phyloP scores from a whole-genome alignment of 305 asterid genomes.

The Caryopteris hybrid region DNA sequence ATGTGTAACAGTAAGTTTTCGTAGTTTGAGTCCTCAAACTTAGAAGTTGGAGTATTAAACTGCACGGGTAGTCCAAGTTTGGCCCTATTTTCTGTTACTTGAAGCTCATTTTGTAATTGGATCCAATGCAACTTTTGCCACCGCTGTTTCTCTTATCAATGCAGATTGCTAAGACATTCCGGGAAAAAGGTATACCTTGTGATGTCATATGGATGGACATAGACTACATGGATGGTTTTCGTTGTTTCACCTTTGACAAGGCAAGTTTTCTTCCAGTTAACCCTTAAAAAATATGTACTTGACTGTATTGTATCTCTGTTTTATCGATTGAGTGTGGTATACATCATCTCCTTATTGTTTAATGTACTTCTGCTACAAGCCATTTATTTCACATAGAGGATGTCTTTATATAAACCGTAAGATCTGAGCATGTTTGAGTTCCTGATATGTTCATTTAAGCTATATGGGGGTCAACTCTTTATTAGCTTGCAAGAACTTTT shows the following conservation, averaged over 20 bases:
- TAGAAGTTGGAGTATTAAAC: not conserved
- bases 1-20: not conserved
- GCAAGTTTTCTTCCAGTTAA: constrained; percentile 28
- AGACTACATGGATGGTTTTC: constrained; percentile 96
- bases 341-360: not conserved
- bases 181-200: constrained; percentile 91
- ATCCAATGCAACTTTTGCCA: not conserved
- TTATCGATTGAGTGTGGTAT: not conserved
- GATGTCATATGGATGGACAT: constrained; percentile 99
- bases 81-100: not conserved
- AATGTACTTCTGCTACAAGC: not conserved
- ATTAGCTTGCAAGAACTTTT: not conserved
- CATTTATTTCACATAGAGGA: not conserved
- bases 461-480: not conserved
- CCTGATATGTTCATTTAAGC: not conserved
- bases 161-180: constrained; percentile 85
- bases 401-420: not conserved
- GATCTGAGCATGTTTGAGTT: not conserved
- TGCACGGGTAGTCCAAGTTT: not conserved
- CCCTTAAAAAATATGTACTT: not conserved
- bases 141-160: constrained; percentile 16
- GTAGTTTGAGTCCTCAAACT: not conserved
- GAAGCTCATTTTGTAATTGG: constrained; percentile 8
- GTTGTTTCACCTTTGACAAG: constrained; percentile 92
- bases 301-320: not conserved